Evolutionary conservation across 2,329 filamentous ascomycete genomes (phyloP).

Genomic region (Penicillium sp.): DNA sequence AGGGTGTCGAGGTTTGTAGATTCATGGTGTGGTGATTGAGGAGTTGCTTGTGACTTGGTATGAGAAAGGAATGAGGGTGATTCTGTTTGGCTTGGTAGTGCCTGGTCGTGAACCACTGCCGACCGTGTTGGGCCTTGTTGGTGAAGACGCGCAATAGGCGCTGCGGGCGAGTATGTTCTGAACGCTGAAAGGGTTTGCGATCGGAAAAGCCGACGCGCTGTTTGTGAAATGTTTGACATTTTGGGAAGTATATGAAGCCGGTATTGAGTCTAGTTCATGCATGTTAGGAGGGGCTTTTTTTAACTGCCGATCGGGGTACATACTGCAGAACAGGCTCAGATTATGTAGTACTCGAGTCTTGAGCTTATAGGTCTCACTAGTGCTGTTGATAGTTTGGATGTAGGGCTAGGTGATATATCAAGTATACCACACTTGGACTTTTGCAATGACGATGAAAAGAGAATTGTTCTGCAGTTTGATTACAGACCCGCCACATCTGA

Average conservation of each 20-base stretch:
- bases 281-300: neutral
- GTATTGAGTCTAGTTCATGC: neutral
- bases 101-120: conserved; percentile 24
- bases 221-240: conserved; percentile 13
- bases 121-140: conserved; percentile 24
- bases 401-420: neutral
- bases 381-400: neutral
- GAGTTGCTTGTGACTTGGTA: neutral
- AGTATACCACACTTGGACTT: neutral
- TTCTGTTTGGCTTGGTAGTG: conserved; percentile 17
- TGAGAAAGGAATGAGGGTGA: conserved; percentile 6
- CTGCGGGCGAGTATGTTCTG: neutral
- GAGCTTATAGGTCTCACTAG: neutral
- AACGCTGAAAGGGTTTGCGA: conserved; percentile 1
- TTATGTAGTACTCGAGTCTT: neutral
- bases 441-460: neutral
- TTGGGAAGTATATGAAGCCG: neutral
- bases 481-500: neutral
- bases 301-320: neutral
- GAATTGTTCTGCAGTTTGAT: neutral
- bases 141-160: conserved; percentile 14
- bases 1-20: conserved; percentile 21
- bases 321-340: neutral
- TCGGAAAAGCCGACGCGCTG: conserved; percentile 13
- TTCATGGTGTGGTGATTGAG: neutral